Evolutionary conservation across 1,284 basidiomycete species (phyloP).

Genomic region (Boletus mariae): DNA sequence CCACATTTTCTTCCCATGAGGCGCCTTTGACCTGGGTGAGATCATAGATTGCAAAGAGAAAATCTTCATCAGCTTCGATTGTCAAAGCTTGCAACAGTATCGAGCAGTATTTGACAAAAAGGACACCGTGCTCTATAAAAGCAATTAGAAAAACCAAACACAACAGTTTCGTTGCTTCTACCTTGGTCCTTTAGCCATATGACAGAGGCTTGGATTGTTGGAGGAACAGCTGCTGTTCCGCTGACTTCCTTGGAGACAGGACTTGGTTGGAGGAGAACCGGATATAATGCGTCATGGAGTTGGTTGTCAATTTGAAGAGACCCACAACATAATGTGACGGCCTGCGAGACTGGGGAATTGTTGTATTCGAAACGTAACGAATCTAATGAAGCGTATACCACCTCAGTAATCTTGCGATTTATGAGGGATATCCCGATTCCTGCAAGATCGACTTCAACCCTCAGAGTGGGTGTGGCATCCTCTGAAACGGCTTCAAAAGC

Average conservation of each 20-base stretch:
- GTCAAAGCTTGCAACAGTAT: slow-evolving; percentile 93
- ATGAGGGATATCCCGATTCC: slow-evolving; percentile 93
- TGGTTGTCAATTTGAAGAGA: slow-evolving; percentile 97
- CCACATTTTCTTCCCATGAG: slow-evolving; percentile 75
- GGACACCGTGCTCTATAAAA: slow-evolving; percentile 82
- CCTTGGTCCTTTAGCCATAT: slow-evolving; percentile 93
- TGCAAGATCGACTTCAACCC: slow-evolving; percentile 76
- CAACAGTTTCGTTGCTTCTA: slow-evolving; percentile 28
- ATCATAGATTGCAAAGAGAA: slow-evolving; percentile 90
- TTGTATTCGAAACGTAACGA: slow-evolving; percentile 85
- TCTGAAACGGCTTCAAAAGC: slow-evolving; percentile 89
- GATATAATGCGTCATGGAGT: slow-evolving; percentile 93
- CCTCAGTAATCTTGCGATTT: slow-evolving; percentile 85
- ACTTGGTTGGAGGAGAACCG: slow-evolving; percentile 94
- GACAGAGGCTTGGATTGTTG: slow-evolving; percentile 86
- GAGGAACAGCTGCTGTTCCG: slow-evolving; percentile 73
- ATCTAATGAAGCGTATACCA: slow-evolving; percentile 85
- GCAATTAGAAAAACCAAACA: background rate
- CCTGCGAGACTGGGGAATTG: slow-evolving; percentile 79
- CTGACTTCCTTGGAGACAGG: slow-evolving; percentile 83
- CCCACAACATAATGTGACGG: slow-evolving; percentile 81
- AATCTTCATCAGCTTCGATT: slow-evolving; percentile 95
- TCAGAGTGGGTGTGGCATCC: slow-evolving; percentile 65
- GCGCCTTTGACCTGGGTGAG: slow-evolving; percentile 89
- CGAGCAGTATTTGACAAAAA: slow-evolving; percentile 97